Evolutionary conservation across 495 filamentous ascomycete genomes (phyloP).

Genomic region (Beverwykella pulmonaria): DNA sequence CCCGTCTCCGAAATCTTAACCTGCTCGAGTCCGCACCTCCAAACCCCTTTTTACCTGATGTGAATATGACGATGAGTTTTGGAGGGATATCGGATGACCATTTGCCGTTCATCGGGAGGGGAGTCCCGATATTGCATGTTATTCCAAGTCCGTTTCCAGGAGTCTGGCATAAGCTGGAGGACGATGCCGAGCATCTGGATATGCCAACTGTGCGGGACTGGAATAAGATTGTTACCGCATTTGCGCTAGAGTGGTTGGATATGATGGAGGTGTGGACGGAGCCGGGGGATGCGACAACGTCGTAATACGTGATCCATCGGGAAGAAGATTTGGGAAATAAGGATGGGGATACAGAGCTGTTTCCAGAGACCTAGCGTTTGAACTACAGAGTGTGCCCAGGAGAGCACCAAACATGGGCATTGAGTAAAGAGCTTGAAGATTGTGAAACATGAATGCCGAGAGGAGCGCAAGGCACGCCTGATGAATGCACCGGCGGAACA

Average conservation of each 20-base stretch:
- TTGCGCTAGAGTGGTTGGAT: constrained; percentile 93
- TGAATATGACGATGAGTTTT: neutral
- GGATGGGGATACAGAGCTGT: too few species aligned
- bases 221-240: constrained; percentile 77
- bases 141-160: constrained; percentile 80
- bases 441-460: too few species aligned
- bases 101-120: constrained; percentile 79
- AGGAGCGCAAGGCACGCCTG: too few species aligned
- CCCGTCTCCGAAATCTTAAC: constrained; percentile 62
- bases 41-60: constrained; percentile 43
- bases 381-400: too few species aligned
- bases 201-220: constrained; percentile 83
- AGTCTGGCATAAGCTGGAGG: constrained; percentile 84
- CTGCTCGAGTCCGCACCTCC: constrained; percentile 54
- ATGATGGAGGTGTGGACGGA: constrained; percentile 35
- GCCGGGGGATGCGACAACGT: neutral
- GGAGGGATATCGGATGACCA: constrained; percentile 77
- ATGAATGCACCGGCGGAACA: too few species aligned
- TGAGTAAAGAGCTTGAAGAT: too few species aligned
- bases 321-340: too few species aligned
- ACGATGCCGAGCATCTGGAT: constrained; percentile 87
- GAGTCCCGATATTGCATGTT: constrained; percentile 85
- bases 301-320: too few species aligned
- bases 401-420: too few species aligned
- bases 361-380: too few species aligned